phyloP scores from a whole-genome alignment of 768 basidiomycete species.

The Boletus rex-veris region DNA sequence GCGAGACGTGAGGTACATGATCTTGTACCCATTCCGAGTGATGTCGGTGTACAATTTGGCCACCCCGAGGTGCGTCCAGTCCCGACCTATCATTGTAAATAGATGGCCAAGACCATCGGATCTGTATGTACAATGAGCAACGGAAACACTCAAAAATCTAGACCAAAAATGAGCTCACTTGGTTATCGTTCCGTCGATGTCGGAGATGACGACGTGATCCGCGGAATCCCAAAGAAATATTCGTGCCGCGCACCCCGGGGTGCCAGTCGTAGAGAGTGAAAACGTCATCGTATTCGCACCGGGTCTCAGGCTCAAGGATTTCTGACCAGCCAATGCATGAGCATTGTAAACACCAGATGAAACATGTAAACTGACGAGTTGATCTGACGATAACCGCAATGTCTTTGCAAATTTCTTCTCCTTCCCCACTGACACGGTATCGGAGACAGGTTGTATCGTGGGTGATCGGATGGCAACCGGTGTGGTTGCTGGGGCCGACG shows the following conservation, averaged over 20 bases:
- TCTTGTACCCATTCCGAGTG: slow-evolving; percentile 91
- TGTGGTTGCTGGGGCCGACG: slow-evolving; percentile 45
- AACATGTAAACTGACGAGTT: slow-evolving; percentile 57
- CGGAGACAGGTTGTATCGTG: slow-evolving; percentile 26
- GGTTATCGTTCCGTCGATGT: slow-evolving; percentile 99
- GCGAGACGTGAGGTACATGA: slow-evolving; percentile 95
- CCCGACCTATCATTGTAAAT: slow-evolving; percentile 95
- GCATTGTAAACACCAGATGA: not conserved
- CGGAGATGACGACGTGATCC: slow-evolving; percentile 88
- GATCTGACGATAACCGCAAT: slow-evolving; percentile 87
- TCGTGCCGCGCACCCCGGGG: slow-evolving; percentile 81
- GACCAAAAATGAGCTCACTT: slow-evolving; percentile 56
- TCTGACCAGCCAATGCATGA: slow-evolving; percentile 42
- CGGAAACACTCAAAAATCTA: not conserved
- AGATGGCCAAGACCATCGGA: slow-evolving; percentile 96
- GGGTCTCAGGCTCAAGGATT: slow-evolving; percentile 76
- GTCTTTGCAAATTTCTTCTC: slow-evolving; percentile 83
- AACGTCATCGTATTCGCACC: slow-evolving; percentile 93
- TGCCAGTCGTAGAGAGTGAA: slow-evolving; percentile 80
- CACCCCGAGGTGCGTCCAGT: slow-evolving; percentile 97
- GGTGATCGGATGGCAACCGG: slow-evolving; percentile 30
- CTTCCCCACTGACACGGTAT: slow-evolving; percentile 4
- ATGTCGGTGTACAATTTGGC: slow-evolving; percentile 98
- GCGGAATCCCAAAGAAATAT: slow-evolving; percentile 96
- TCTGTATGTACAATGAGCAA: slow-evolving; percentile 37